Conservation (phyloP, 106 monocot genomes). For the Phalaenopsis equestris region DNA sequence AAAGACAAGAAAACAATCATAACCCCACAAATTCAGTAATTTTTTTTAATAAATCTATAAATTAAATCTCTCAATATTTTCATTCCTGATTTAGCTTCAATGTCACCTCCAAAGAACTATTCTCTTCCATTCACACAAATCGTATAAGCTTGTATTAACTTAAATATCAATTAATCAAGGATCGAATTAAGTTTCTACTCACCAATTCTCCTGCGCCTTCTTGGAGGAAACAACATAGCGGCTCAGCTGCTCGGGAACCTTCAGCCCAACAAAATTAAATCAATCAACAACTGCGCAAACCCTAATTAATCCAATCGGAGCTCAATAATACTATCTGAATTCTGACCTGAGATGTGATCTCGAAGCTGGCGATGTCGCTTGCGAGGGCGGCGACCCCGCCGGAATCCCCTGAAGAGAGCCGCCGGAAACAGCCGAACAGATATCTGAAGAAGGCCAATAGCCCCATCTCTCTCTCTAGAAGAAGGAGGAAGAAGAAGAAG, state of each 20-base stretch:
- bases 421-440: slow-evolving; percentile 23
- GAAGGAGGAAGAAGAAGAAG: too few relatives aligned
- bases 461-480: neutral
- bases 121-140: too few relatives aligned
- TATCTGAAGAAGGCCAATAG: slow-evolving; percentile 26
- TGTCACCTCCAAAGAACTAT: too few relatives aligned
- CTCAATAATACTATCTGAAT: neutral
- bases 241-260: slow-evolving; percentile 81
- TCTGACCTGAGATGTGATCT: slow-evolving; percentile 58
- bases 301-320: neutral
- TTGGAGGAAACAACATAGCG: slow-evolving; percentile 70
- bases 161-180: neutral
- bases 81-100: too few relatives aligned
- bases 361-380: slow-evolving; percentile 66
- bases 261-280: neutral
- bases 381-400: slow-evolving; percentile 80
- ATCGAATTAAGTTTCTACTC: neutral
- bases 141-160: neutral
- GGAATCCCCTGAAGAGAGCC: slow-evolving; percentile 25
- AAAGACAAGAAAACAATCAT: too few relatives aligned
- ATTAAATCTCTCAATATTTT: too few relatives aligned
- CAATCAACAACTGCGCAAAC: neutral
- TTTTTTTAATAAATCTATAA: too few relatives aligned
- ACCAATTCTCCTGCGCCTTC: slow-evolving; percentile 93
- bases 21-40: too few relatives aligned